Conservation (phyloP, 2,329 filamentous ascomycete species). For the Botryotinia calthae region DNA sequence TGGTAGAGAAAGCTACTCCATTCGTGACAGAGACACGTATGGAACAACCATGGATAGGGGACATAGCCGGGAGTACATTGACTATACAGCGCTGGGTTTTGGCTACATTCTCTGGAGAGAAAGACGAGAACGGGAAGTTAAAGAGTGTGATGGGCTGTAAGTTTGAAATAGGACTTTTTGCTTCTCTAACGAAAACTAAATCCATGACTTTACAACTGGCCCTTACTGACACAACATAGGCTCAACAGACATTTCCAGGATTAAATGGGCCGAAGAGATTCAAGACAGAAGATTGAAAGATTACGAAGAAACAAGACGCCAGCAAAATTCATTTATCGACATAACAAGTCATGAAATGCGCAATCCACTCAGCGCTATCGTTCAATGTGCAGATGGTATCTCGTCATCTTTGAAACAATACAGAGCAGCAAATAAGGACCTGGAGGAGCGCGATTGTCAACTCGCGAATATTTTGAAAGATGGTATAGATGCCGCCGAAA, state of each 20-base stretch:
- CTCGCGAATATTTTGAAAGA: conserved; percentile 50
- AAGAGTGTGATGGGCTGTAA: conserved; percentile 67
- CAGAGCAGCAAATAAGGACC: conserved; percentile 34
- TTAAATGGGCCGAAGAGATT: conserved; percentile 58
- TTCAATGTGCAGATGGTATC: conserved; percentile 70
- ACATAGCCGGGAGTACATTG: conserved; percentile 54
- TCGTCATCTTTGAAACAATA: conserved; percentile 43
- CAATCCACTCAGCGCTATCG: conserved; percentile 62
- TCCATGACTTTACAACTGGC: conserved; percentile 32
- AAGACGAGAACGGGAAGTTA: conserved; percentile 58
- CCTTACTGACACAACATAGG: conserved; percentile 46
- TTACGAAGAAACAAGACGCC: conserved; percentile 58
- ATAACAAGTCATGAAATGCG: conserved; percentile 64
- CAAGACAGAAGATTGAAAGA: conserved; percentile 48
- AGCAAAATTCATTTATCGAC: conserved; percentile 80
- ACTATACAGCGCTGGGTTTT: conserved; percentile 78
- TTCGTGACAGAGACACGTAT: conserved; percentile 20
- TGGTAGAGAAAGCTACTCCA: conserved; percentile 7
- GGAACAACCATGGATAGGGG: conserved; percentile 43
- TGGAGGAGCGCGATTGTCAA: conserved; percentile 30
- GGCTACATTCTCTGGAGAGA: conserved; percentile 74
- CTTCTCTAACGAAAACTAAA: not conserved
- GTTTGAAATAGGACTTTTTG: not conserved
- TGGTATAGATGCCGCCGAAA: conserved; percentile 73
- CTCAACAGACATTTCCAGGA: conserved; percentile 79